A percentile compares a stretch with the other conserved stretches of the same genome.
Conservation (phyloP, 257 asterid genomes). For the Nicotiana knightiana region DNA sequence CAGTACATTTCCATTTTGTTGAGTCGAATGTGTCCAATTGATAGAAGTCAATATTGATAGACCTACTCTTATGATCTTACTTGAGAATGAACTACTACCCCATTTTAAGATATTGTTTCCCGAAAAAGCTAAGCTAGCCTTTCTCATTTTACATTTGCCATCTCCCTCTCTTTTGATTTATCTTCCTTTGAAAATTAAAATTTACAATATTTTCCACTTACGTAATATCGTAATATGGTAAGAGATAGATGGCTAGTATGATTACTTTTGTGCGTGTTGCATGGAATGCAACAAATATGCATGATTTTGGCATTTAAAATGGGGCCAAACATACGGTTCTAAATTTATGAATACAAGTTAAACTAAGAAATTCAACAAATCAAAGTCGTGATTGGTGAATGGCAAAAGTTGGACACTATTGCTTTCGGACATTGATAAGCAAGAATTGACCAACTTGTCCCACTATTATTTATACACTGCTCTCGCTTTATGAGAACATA, state of each 20-base stretch:
- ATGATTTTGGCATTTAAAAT: neutral
- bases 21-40: neutral
- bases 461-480: neutral
- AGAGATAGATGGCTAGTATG: neutral
- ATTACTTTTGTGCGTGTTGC: neutral
- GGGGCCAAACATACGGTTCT: neutral
- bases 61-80: neutral
- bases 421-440: neutral
- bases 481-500: constrained; percentile 2
- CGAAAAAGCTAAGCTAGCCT: neutral
- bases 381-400: neutral
- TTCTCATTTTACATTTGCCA: neutral
- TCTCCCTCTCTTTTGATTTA: neutral
- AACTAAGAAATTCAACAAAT: neutral
- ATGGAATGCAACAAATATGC: neutral
- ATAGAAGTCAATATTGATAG: neutral
- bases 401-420: neutral
- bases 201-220: neutral
- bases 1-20: neutral
- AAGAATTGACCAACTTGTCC: neutral
- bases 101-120: neutral
- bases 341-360: neutral
- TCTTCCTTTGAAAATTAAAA: neutral
- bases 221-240: too few species aligned
- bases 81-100: neutral